phyloP scores from a whole-genome alignment of 352 stramenopile genomes.

The Phytophthora citrophthora region DNA sequence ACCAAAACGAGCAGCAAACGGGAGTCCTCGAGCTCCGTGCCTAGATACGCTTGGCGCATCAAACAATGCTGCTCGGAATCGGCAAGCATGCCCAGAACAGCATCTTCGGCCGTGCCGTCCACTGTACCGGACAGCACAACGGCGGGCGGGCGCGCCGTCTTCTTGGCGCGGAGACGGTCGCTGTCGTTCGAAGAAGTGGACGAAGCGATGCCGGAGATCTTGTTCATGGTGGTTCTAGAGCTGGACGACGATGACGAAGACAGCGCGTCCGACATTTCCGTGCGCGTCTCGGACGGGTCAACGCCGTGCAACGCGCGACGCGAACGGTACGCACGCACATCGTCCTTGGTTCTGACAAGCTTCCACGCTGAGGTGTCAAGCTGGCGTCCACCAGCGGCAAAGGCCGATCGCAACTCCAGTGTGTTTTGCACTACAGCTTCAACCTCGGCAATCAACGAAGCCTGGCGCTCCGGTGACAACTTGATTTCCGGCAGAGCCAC shows the following conservation, averaged over 20 bases:
- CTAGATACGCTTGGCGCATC: conserved; percentile 48
- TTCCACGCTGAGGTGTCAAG: conserved; percentile 49
- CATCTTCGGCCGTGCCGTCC: conserved; percentile 49
- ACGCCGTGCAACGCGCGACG: conserved; percentile 38
- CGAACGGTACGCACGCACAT: conserved; percentile 45
- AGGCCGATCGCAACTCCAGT: conserved; percentile 39
- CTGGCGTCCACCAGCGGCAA: conserved; percentile 35
- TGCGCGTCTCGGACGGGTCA: conserved; percentile 23
- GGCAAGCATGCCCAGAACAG: conserved; percentile 47
- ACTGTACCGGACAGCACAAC: conserved; percentile 48
- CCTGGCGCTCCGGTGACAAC: conserved; percentile 28
- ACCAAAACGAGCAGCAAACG: conserved; percentile 44
- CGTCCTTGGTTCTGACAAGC: conserved; percentile 45
- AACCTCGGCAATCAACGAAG: conserved; percentile 32
- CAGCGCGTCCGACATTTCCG: conserved; percentile 22
- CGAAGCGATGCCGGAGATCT: conserved; percentile 23
- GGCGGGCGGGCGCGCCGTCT: conserved; percentile 33
- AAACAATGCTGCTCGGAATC: conserved; percentile 46
- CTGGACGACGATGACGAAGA: conserved; percentile 39
- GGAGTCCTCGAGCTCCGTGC: conserved; percentile 44
- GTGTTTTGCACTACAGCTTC: conserved; percentile 44
- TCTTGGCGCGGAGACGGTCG: conserved; percentile 27
- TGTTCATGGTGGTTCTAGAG: conserved; percentile 36
- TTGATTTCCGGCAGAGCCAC: conserved; percentile 35
- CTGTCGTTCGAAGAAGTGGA: conserved; percentile 26